Evolutionary conservation across 331 rosid genomes (phyloP).

Genomic region (Malus hybrid): DNA sequence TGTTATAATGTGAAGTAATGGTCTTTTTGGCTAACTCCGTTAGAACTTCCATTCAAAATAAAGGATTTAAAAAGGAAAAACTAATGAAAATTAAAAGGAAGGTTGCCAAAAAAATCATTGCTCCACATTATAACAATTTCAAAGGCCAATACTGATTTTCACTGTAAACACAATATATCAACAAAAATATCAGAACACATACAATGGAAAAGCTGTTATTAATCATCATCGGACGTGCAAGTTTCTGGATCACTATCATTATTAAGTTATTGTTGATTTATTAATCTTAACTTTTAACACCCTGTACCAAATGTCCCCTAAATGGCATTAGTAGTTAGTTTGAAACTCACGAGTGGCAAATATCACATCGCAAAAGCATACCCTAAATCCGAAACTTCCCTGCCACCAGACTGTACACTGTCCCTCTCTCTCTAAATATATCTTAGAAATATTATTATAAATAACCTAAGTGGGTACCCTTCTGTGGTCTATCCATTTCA

Average conservation of each 20-base stretch:
- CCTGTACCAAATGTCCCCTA: slow-evolving; percentile 21
- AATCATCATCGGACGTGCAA: not conserved
- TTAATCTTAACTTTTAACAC: not conserved
- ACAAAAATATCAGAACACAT: not conserved
- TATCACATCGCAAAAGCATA: slow-evolving; percentile 24
- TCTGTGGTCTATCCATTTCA: slow-evolving; percentile 42
- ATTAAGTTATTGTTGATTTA: not conserved
- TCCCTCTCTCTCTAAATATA: slow-evolving; percentile 5
- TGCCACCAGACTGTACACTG: slow-evolving; percentile 6
- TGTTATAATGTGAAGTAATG: too few species aligned
- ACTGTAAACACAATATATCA: not conserved
- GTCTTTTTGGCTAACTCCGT: too few species aligned
- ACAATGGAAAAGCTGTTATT: not conserved
- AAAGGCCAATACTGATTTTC: too few species aligned
- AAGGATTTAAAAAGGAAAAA: too few species aligned
- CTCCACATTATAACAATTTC: too few species aligned
- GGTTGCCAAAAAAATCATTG: not conserved
- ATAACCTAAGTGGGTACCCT: slow-evolving; percentile 25
- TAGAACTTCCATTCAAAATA: too few species aligned
- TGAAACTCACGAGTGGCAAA: slow-evolving; percentile 3
- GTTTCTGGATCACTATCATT: not conserved
- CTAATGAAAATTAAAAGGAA: too few species aligned
- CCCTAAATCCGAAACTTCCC: slow-evolving; percentile 17
- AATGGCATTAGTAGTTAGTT: slow-evolving; percentile 17
- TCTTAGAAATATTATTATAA: not conserved